Evolutionary conservation across 306 rosid genomes (phyloP), one percentile per base, ranked within the genome.

Genomic region (Quercus berberidifolia): DNA sequence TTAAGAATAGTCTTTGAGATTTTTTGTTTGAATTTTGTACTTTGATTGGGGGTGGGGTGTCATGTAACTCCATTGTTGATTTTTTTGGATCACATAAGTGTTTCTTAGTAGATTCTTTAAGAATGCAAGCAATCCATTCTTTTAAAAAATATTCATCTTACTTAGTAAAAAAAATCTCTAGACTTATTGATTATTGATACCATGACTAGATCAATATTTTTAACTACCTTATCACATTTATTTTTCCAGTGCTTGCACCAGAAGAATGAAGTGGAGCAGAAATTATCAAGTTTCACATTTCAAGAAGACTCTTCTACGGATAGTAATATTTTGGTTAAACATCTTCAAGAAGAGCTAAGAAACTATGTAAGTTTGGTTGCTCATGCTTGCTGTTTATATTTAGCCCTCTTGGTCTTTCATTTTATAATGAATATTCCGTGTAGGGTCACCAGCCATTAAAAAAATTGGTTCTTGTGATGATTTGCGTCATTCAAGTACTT

Each of bases 281-380:
- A 91, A 64, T 77, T 95, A 79, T 83, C 90, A 73, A 87, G 84
- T 79, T 85, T 79, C 69, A 83, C 91, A 4, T 88, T 86, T 80
- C 90, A 87, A 78, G 93, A 92, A 83, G 90, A 75, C 74, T 43
- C 79, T 78, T 76, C 86, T 78, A 60, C 89, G 1, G 89, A 85
- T 54, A 73, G 76, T 81, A 69, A 82, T 83, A 74, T 72, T 76
- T 84, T 95, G 85, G 85, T 92, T 65, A 95, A 92, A 82, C 90
- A 91, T 83, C 84, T 95, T 82, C 99, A 95, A 35, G 92, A 92
- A 78, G 97, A 92, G 84, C 97, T 95, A 78, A 90, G 86, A 54
- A 90, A 84, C 86, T 92, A 82, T 77, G 99, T 95, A 84, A 78
- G 99, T 82, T 75, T 79, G 55, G 65, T 62, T 80, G 77, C 73